Evolutionary conservation across 805 yeast genomes (phyloP), one percentile per base, ranked within the genome.

Genomic region (Sporopachydermia quercuum): DNA sequence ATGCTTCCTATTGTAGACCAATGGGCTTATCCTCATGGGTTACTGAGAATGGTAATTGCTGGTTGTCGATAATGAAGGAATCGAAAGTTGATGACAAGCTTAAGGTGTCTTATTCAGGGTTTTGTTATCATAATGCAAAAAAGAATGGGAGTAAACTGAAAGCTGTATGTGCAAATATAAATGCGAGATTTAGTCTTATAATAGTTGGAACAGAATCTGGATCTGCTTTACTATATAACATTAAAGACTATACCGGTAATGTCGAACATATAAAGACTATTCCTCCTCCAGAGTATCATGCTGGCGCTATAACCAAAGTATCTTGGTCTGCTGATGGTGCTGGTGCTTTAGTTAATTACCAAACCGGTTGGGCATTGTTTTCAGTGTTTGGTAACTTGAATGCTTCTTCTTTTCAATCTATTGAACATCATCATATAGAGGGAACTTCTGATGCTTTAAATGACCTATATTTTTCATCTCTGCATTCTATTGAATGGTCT

Each of bases 361-460:
- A 50, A 40, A 55, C 54, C 35, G 75, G 75, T 3, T 72, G 76
- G 76, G 62, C 61, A 37, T 43, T 67, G 17, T 60, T 58, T 43
- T 67, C 76, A 3, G 61, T 61, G 13, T 57, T 69, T 27, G 78
- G 78, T 1, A 65, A 67, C 46, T 50, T 63, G 33, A 60, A 56
- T 27, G 62, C 65, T 35, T 60, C 68, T 5, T 57, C 72, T 3
- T 59, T 57, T 43, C 45, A 48, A 16, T 40, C 50, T 39, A 59
- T 44, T 14, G 37, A 45, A 35, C 48, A 49, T 3, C 47, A n/a
- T n/a, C n/a, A n/a, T n/a, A n/a, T 4, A 13, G 15, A 3, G 18
- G 23, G 4, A 37, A 35, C 15, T 36, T 45, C 23, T 45, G 48
- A 47, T 37, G 27, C 30, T 15, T 23, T n/a, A 18, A 37, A 18